These are phyloP conservation scores for Phytomonas francai DNA, from an alignment of 208 protist species.

Conservation along the genomic window DNA sequence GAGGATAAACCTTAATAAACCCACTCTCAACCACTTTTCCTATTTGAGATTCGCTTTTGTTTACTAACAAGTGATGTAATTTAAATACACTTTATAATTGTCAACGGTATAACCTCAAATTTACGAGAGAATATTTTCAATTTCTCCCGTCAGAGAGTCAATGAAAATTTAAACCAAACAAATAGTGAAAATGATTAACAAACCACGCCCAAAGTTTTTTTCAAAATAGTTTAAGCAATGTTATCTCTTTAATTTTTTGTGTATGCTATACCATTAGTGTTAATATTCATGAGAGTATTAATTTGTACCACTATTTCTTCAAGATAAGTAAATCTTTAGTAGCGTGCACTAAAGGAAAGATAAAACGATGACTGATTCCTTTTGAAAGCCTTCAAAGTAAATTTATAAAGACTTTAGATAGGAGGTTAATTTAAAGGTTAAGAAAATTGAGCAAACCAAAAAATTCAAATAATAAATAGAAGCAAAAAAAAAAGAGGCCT, in stretches of 20 bases:
- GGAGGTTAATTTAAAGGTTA: not conserved
- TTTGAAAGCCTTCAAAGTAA: not conserved
- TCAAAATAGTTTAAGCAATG: not conserved
- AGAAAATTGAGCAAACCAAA: slow-evolving; percentile 3
- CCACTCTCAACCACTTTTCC: not conserved
- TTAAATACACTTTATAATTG: not conserved
- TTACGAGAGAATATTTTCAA: slow-evolving; percentile 1
- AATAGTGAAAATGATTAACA: not conserved
- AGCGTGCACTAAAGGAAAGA: slow-evolving; percentile 7
- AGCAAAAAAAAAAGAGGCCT: slow-evolving; percentile 4
- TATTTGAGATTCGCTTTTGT: not conserved
- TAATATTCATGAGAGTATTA: not conserved
- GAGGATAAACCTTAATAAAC: not conserved
- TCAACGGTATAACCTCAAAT: not conserved
- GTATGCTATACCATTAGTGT: not conserved
- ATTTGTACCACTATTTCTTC: not conserved
- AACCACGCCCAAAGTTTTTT: not conserved
- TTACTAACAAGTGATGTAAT: not conserved
- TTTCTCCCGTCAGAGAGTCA: not conserved
- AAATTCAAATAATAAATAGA: slow-evolving; percentile 6
- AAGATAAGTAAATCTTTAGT: not conserved
- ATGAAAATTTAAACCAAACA: not conserved
- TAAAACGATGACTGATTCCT: slow-evolving; percentile 8
- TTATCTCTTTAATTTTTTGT: not conserved
- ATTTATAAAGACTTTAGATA: not conserved